phyloP scores from a whole-genome alignment of 768 basidiomycete species.

The Cystofilobasidium capitatum region DNA sequence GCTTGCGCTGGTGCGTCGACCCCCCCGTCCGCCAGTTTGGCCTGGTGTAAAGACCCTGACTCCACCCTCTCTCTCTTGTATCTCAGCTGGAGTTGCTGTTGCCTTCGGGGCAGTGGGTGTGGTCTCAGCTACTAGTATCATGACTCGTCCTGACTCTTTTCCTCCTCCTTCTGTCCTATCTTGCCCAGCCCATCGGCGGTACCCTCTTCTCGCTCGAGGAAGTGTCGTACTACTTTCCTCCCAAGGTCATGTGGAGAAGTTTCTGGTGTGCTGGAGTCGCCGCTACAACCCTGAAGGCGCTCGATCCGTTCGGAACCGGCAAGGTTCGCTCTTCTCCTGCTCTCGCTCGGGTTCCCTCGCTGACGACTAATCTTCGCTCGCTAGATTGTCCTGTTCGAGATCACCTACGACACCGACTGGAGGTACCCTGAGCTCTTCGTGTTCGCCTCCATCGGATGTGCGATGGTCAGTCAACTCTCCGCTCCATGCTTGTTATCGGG shows the following conservation, averaged over 20 bases:
- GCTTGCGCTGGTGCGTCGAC: conserved; percentile 61
- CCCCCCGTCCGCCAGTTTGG: neutral
- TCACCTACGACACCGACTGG: conserved; percentile 88
- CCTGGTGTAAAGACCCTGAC: neutral
- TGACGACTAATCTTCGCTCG: neutral
- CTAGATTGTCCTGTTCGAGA: conserved; percentile 41
- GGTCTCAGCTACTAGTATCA: too few relatives aligned
- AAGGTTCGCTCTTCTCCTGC: conserved; percentile 47
- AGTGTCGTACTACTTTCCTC: conserved; percentile 92
- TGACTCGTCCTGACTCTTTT: too few relatives aligned
- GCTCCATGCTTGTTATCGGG: conserved; percentile 13
- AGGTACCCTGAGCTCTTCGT: conserved; percentile 77
- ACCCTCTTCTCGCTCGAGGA: conserved; percentile 72
- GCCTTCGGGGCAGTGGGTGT: conserved; percentile 38
- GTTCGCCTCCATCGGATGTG: conserved; percentile 75
- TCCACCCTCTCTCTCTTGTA: neutral
- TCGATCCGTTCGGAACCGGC: conserved; percentile 91
- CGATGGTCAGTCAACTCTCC: conserved; percentile 54
- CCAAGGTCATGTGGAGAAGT: conserved; percentile 96
- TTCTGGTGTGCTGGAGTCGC: conserved; percentile 84
- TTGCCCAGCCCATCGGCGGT: conserved; percentile 55
- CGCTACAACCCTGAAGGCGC: conserved; percentile 63
- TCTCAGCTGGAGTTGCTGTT: conserved; percentile 57
- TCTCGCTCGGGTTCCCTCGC: conserved; percentile 57
- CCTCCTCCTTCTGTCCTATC: too few relatives aligned